Percentiles rank a stretch among this genome's conserved stretches.
phyloP scores from a whole-genome alignment of 1,284 basidiomycete genomes.

The Cutaneotrichosporon sp. region DNA sequence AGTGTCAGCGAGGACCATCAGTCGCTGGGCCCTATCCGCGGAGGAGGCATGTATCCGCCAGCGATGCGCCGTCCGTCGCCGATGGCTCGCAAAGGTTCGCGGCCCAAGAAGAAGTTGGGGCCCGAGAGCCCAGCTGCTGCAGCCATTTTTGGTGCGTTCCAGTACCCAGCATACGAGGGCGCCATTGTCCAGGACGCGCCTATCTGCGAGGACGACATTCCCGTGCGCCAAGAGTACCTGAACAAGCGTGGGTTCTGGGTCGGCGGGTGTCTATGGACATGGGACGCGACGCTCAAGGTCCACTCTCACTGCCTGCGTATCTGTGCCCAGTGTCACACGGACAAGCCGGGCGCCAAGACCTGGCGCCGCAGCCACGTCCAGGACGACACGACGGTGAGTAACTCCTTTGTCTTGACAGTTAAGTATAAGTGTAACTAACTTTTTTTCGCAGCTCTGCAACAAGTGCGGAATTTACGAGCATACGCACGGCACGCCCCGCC shows the following conservation, averaged over 20 bases:
- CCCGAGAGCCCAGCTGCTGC: too few species aligned
- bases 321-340: conserved; percentile 11
- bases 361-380: conserved; percentile 11
- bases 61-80: too few species aligned
- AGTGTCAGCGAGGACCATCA: too few species aligned
- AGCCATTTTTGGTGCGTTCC: not conserved
- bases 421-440: too few species aligned
- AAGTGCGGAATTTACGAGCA: conserved; percentile 16
- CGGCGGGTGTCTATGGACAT: not conserved
- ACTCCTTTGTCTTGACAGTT: too few species aligned
- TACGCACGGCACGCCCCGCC: conserved; percentile 8
- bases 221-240: not conserved
- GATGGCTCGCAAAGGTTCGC: too few species aligned
- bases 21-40: too few species aligned
- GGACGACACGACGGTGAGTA: conserved; percentile 7
- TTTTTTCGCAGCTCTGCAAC: conserved; percentile 11
- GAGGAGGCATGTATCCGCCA: too few species aligned
- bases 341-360: conserved; percentile 11
- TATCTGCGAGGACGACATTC: not conserved
- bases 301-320: conserved; percentile 3
- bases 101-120: too few species aligned
- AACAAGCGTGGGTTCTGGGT: conserved; percentile 4
- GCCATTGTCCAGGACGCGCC: not conserved
- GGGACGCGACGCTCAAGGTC: conserved; percentile 1
- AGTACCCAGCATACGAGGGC: conserved; percentile 1